Base-by-base conservation (phyloP, 768 basidiomycete genomes). In the Hirschioporus abietinus region DNA sequence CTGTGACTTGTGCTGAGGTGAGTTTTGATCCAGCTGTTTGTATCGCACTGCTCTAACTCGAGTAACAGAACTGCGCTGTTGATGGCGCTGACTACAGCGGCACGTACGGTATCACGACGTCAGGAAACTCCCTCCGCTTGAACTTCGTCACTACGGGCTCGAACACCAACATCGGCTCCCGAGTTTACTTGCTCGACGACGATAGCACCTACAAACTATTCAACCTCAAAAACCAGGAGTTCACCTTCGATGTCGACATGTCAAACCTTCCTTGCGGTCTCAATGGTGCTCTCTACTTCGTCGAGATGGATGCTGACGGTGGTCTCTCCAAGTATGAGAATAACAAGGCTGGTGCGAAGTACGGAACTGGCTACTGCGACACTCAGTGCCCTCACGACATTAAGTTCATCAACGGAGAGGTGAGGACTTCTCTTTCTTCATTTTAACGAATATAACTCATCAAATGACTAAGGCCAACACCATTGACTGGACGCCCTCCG, bases 291-390 rank as follows among this genome's bases (percentile, higher is more conserved):
- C 76, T 87, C 66, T 87, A 87, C 79, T 85, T 87, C 75, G 76
- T 78, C 64, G 80, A 83, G 75, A 88, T 87, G 86, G 85, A 83
- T 70, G 79, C 80, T 8, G 84, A 86, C 70, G 85, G 85, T 77
- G 85, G 84, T 52, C 60, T 79, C 68, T 67, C 83, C 65, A 78
- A 79, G 70, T 83, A 75, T 77, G 67, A 83, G 23, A 77, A 69
- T 73, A 86, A 87, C 81, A 82, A 82, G 79, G 84, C 84, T 64
- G 84, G 84, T 70, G 83, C 85, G 71, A 81, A 84, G 74, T 88
- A 83, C 75, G 85, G 86, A 61, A 86, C 85, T 23, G 86, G 86
- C 20, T 88, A 88, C 76, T 87, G 86, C 74, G 86, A 88, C 73
- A 81, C 86, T 20, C 85, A 86, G 73, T 86, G 85, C 76, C 84